Evolutionary conservation across 2,329 filamentous ascomycete species (phyloP).

Genomic region (Fusarium setosum): DNA sequence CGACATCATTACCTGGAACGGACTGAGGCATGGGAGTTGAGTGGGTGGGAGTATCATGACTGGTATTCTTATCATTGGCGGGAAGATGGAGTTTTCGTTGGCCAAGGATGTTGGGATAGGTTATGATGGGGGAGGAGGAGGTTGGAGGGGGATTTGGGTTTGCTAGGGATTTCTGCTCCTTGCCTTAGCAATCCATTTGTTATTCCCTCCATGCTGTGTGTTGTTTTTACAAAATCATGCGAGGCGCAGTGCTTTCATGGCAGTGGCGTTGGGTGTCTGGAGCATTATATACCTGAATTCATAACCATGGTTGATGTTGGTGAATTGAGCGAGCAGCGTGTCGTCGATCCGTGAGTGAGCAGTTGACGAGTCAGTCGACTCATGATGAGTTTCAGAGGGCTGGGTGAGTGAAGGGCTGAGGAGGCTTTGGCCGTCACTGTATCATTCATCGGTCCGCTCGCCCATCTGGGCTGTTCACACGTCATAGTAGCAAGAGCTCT

Average conservation of each 20-base stretch:
- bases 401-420: no score
- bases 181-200: slow-evolving; percentile 40
- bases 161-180: slow-evolving; percentile 29
- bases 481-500: slow-evolving; percentile 2
- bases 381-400: no score
- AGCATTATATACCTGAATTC: slow-evolving; percentile 48
- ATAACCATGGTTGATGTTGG: slow-evolving; percentile 25
- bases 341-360: no score
- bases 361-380: background rate
- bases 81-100: slow-evolving; percentile 26
- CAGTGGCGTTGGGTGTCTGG: slow-evolving; percentile 48
- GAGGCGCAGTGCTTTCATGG: slow-evolving; percentile 46
- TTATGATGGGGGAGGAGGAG: slow-evolving; percentile 16
- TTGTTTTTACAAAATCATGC: slow-evolving; percentile 28
- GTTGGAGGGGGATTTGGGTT: slow-evolving; percentile 25
- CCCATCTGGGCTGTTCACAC: background rate
- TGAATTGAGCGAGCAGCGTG: slow-evolving; percentile 18
- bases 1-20: slow-evolving; percentile 34
- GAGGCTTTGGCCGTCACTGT: background rate
- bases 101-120: slow-evolving; percentile 15
- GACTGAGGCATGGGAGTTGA: slow-evolving; percentile 33
- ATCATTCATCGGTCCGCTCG: background rate
- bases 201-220: slow-evolving; percentile 32
- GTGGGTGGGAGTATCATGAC: slow-evolving; percentile 29
- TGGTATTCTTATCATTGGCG: slow-evolving; percentile 34